These are phyloP conservation scores for Crithidia expoeki DNA, from an alignment of 208 protist species.

Conservation along the genomic window DNA sequence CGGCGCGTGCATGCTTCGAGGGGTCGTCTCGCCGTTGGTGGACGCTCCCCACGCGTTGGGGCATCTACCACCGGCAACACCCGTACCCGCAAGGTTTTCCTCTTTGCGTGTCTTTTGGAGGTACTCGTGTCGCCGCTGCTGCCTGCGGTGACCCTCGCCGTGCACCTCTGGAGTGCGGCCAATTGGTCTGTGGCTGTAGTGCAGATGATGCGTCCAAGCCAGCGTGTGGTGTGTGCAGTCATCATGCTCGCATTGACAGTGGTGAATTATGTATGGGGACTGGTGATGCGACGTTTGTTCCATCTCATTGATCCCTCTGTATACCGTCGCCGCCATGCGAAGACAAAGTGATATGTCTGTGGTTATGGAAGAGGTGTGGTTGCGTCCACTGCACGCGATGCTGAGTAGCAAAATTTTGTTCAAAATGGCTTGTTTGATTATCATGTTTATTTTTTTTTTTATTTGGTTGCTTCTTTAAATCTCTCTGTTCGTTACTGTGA, in stretches of 20 bases:
- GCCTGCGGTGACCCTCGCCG: background rate
- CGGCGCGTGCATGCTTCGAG: slow-evolving; percentile 9
- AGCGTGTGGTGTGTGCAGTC: slow-evolving; percentile 12
- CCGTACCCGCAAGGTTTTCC: slow-evolving; percentile 10
- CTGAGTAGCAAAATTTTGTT: no score
- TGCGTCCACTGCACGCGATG: no score
- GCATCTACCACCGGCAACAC: background rate
- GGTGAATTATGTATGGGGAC: background rate
- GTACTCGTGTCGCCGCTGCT: slow-evolving; percentile 12
- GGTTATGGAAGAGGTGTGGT: background rate
- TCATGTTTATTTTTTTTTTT: no score
- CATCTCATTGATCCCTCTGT: slow-evolving; percentile 13
- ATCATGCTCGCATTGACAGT: background rate
- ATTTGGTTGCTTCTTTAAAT: no score
- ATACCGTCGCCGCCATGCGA: slow-evolving; percentile 27
- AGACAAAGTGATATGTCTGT: slow-evolving; percentile 33
- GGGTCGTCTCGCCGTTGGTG: background rate
- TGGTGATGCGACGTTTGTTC: slow-evolving; percentile 17
- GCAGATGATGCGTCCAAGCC: slow-evolving; percentile 28
- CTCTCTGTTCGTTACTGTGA: no score
- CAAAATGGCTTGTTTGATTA: no score
- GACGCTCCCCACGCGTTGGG: background rate
- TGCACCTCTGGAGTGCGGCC: slow-evolving; percentile 2
- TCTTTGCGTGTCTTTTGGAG: slow-evolving; percentile 18
- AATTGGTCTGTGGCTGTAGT: slow-evolving; percentile 12